Conservation (phyloP, 108 stramenopile genomes). For the Discostella pseudostelligera region DNA sequence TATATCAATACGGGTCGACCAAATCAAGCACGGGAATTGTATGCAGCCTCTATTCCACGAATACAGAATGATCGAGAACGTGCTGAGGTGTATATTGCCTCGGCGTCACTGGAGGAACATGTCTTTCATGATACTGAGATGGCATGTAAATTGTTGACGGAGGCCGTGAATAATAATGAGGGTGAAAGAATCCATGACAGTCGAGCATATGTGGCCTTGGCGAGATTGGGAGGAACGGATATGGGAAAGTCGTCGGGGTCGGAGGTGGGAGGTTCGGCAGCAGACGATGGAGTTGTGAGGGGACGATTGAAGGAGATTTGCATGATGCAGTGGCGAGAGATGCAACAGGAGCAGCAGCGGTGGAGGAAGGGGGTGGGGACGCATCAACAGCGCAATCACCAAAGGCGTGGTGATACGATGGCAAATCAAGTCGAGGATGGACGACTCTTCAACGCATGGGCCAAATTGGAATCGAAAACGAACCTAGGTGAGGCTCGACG, state of each 20-base stretch:
- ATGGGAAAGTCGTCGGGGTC: constrained; percentile 45
- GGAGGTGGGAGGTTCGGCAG: too few species aligned
- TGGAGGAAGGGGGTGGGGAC: background rate
- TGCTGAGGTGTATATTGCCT: constrained; percentile 72
- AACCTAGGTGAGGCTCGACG: constrained; percentile 52
- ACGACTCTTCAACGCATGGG: constrained; percentile 81
- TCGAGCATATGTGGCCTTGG: constrained; percentile 73
- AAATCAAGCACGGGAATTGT: constrained; percentile 53
- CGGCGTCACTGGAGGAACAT: constrained; percentile 75
- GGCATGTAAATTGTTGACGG: constrained; percentile 56
- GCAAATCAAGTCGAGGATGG: constrained; percentile 59
- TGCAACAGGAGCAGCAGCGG: constrained; percentile 21
- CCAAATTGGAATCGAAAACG: constrained; percentile 67
- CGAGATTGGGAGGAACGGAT: constrained; percentile 51
- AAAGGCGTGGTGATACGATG: constrained; percentile 5
- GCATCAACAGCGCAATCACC: background rate
- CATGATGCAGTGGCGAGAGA: constrained; percentile 28
- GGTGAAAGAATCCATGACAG: constrained; percentile 38
- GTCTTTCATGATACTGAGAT: constrained; percentile 51
- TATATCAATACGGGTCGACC: constrained; percentile 40
- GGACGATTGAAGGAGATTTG: constrained; percentile 37
- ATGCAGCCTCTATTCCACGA: constrained; percentile 33
- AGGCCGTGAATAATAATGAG: constrained; percentile 31
- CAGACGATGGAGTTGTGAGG: constrained; percentile 36
- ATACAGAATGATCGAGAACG: constrained; percentile 58